Evolutionary conservation across 306 rosid species (phyloP), one percentile per base, ranked within the genome.

Genomic region (Quercus berberidifolia): DNA sequence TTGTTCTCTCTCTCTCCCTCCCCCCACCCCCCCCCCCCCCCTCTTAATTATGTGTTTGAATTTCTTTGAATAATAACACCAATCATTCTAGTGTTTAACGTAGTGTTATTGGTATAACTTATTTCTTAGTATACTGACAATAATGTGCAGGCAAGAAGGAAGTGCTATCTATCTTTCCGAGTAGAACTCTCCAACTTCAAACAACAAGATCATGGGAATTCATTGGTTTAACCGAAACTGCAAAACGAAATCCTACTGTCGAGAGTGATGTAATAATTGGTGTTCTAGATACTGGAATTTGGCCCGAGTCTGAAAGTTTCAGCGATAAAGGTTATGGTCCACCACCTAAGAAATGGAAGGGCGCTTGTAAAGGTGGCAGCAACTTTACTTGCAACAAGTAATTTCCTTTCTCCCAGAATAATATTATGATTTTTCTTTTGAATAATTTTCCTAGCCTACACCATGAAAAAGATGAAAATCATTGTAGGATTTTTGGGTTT

Each of bases 191-290:
- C 1, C 76, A 75, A 2, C 58, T 76, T 5, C 90, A 87, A 1
- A 81, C 92, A 2, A 87, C 93, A 58, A 81, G 88, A 6, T 89
- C 91, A 1, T 89, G 92, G 90, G 86, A 87, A 19, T 86, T 86
- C 75, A 52, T 84, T 2, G 85, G 90, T 3, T 74, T 86, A 21
- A 4, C 56, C 6, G 35, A 63, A 4, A 43, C 70, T 6, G 54
- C 41, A 8, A 19, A 15, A 20, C 26, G 85, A 72, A 25, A 72
- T 3, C 25, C 20, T 4, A 25, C 63, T 0, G 75, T 17, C 2
- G 89, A 85, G 74, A 81, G 75, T 18, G 83, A 84, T 1, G 5
- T 80, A 20, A n/a, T 88, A 3, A n/a, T 88, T 15, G 91, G 89
- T 38, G 73, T 83, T 28, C 20, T 88, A 5, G 89, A 88, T 46